These are phyloP conservation scores for Helicocarpus griseus DNA, from an alignment of 2,329 filamentous ascomycete species.

Conservation along the genomic window DNA sequence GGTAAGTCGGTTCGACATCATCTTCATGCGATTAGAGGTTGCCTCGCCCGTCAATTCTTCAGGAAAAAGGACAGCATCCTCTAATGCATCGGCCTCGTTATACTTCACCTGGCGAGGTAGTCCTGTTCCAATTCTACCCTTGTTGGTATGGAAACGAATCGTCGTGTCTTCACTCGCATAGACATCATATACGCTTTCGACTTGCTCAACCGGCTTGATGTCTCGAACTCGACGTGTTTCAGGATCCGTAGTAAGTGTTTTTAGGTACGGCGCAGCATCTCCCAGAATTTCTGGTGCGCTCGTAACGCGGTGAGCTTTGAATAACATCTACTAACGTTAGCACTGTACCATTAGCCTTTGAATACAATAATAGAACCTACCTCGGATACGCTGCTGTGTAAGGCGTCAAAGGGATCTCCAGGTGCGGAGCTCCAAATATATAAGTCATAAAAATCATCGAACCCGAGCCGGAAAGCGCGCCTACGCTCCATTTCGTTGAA, in stretches of 20 bases:
- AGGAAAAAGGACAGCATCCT: constrained; percentile 34
- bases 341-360: background rate
- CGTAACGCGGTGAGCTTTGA: constrained; percentile 28
- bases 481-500: constrained; percentile 31
- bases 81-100: constrained; percentile 31
- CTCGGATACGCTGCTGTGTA: constrained; percentile 22
- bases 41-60: constrained; percentile 18
- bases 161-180: constrained; percentile 7
- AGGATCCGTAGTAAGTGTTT: constrained; percentile 28
- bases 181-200: constrained; percentile 2
- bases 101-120: constrained; percentile 23
- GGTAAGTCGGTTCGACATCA: constrained; percentile 10
- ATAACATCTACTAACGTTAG: constrained; percentile 21
- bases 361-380: constrained; percentile 11
- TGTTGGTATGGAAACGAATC: constrained; percentile 3
- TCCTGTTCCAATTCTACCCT: background rate
- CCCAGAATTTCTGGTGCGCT: constrained; percentile 2
- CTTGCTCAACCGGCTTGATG: constrained; percentile 25
- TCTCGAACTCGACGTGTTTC: constrained; percentile 26
- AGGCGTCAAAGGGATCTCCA: constrained; percentile 20
- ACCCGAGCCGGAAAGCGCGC: constrained; percentile 30
- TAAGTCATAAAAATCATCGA: constrained; percentile 36
- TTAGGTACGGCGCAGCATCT: constrained; percentile 22
- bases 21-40: constrained; percentile 6
- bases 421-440: constrained; percentile 32